phyloP scores from a whole-genome alignment of 768 basidiomycete species.

The Russula griseocarnosa region DNA sequence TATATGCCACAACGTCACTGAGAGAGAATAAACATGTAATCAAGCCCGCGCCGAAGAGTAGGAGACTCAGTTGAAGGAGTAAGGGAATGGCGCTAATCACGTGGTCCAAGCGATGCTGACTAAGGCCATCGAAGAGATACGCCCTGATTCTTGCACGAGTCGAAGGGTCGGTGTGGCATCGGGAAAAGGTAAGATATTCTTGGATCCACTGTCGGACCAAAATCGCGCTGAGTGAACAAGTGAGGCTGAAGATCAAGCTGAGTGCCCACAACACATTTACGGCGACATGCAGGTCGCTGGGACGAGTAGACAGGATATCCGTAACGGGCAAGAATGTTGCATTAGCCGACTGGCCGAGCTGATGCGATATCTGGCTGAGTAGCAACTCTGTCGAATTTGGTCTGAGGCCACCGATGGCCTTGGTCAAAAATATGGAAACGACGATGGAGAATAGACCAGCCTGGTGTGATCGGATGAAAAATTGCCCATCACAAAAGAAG shows the following conservation, averaged over 20 bases:
- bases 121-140: slow-evolving; percentile 19
- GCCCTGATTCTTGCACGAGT: slow-evolving; percentile 22
- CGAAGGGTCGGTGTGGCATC: slow-evolving; percentile 16
- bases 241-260: slow-evolving; percentile 17
- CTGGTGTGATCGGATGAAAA: neutral
- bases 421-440: slow-evolving; percentile 8
- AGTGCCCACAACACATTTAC: slow-evolving; percentile 18
- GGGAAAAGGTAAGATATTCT: slow-evolving; percentile 9
- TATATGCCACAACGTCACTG: slow-evolving; percentile 17
- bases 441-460: slow-evolving; percentile 16
- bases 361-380: slow-evolving; percentile 15
- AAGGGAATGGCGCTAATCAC: slow-evolving; percentile 12
- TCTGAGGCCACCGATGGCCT: neutral
- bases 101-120: slow-evolving; percentile 7
- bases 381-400: slow-evolving; percentile 3
- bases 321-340: neutral
- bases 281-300: neutral
- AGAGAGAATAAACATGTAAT: slow-evolving; percentile 18
- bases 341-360: neutral
- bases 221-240: slow-evolving; percentile 12
- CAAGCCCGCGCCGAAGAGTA: slow-evolving; percentile 24
- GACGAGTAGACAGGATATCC: neutral
- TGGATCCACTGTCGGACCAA: slow-evolving; percentile 22
- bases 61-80: slow-evolving; percentile 23
- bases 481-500: neutral